phyloP scores from a whole-genome alignment of 495 filamentous ascomycete genomes.

The Sporormia fimetaria region DNA sequence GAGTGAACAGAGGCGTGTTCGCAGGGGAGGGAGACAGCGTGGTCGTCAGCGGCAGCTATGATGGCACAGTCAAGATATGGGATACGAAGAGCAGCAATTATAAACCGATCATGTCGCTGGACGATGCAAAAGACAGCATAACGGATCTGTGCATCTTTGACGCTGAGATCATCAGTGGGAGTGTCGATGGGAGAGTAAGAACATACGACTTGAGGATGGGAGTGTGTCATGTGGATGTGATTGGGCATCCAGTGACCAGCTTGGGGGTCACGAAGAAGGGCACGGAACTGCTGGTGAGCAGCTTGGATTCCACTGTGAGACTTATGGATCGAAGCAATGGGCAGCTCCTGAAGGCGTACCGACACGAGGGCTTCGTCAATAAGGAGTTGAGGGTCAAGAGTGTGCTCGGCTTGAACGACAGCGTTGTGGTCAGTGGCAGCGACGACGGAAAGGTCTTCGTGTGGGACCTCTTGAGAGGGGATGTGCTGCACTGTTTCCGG shows the following conservation, averaged over 20 bases:
- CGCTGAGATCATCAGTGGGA: slow-evolving; percentile 54
- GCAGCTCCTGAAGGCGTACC: slow-evolving; percentile 60
- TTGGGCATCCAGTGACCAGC: slow-evolving; percentile 54
- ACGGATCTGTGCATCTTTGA: slow-evolving; percentile 46
- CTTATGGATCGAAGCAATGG: slow-evolving; percentile 74
- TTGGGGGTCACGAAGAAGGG: slow-evolving; percentile 58
- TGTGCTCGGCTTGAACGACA: slow-evolving; percentile 44
- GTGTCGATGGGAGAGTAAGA: slow-evolving; percentile 77
- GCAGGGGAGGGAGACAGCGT: slow-evolving; percentile 59
- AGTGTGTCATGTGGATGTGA: slow-evolving; percentile 56
- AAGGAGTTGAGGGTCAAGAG: slow-evolving; percentile 28
- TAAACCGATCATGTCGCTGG: slow-evolving; percentile 67
- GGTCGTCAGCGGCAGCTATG: slow-evolving; percentile 64
- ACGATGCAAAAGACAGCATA: slow-evolving; percentile 69
- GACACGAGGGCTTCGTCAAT: slow-evolving; percentile 26
- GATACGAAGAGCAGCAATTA: slow-evolving; percentile 51
- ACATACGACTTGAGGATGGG: slow-evolving; percentile 86
- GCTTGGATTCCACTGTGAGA: slow-evolving; percentile 63
- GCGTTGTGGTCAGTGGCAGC: slow-evolving; percentile 70
- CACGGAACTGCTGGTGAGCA: slow-evolving; percentile 60
- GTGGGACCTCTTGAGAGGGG: slow-evolving; percentile 81
- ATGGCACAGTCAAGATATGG: slow-evolving; percentile 80
- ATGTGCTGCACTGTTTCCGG: slow-evolving; percentile 39
- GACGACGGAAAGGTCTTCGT: slow-evolving; percentile 70
- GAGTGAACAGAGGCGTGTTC: slow-evolving; percentile 69